phyloP scores from a whole-genome alignment of 352 stramenopile genomes.

The Pythium aristosporum region DNA sequence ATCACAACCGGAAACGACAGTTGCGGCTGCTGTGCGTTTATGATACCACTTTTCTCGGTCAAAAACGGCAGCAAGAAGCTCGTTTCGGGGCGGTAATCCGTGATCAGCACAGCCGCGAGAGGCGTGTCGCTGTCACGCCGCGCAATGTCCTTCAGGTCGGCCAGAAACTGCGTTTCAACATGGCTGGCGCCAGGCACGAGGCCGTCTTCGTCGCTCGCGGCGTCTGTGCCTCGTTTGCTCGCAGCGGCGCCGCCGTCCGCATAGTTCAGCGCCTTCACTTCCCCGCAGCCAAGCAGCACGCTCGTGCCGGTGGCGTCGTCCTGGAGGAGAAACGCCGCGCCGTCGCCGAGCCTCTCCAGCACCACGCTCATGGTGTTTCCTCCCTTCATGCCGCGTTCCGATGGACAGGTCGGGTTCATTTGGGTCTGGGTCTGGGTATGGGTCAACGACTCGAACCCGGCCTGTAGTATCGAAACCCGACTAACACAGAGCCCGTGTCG shows the following conservation, averaged over 20 bases:
- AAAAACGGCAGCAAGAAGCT: slow-evolving; percentile 78
- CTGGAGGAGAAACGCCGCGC: slow-evolving; percentile 64
- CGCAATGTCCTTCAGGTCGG: slow-evolving; percentile 56
- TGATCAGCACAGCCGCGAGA: slow-evolving; percentile 57
- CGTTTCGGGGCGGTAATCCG: slow-evolving; percentile 66
- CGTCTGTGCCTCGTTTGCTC: slow-evolving; percentile 14
- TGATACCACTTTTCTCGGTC: slow-evolving; percentile 49
- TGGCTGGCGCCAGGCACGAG: slow-evolving; percentile 26
- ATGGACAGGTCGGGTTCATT: not conserved
- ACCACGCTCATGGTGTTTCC: slow-evolving; percentile 47
- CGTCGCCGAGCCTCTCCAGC: slow-evolving; percentile 65
- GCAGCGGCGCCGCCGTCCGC: slow-evolving; percentile 11
- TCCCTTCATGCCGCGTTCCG: not conserved
- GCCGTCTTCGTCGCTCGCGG: slow-evolving; percentile 43
- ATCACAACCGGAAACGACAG: slow-evolving; percentile 54
- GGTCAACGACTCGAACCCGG: not conserved
- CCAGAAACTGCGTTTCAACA: slow-evolving; percentile 52
- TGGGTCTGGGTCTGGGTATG: too few species aligned
- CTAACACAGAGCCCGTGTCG: slow-evolving; percentile 10
- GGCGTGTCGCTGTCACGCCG: slow-evolving; percentile 36
- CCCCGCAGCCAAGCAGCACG: slow-evolving; percentile 65
- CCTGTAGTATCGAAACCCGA: not conserved
- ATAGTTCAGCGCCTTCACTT: slow-evolving; percentile 30
- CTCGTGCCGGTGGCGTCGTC: slow-evolving; percentile 49
- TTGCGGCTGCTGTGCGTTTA: slow-evolving; percentile 25